phyloP scores from a whole-genome alignment of 495 filamentous ascomycete species.

The Polyplosphaeria fusca region DNA sequence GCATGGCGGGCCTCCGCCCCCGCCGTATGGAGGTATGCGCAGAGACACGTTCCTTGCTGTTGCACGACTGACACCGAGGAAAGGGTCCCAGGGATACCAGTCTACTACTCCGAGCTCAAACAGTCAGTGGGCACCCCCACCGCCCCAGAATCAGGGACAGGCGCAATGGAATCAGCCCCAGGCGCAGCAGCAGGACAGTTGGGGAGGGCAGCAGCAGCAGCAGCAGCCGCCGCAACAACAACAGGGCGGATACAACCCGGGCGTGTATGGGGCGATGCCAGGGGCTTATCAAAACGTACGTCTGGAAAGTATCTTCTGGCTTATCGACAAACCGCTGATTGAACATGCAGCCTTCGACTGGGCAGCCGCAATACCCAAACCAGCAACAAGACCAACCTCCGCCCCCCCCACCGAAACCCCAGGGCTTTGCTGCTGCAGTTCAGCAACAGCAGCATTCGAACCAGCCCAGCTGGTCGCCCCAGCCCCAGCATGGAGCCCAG shows the following conservation, averaged over 20 bases:
- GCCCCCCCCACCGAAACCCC: slow-evolving; percentile 30
- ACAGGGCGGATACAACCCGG: slow-evolving; percentile 28
- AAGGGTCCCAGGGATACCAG: slow-evolving; percentile 25
- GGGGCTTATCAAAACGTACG: slow-evolving; percentile 21
- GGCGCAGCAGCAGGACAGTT: slow-evolving; percentile 1
- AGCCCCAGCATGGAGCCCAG: slow-evolving; percentile 12
- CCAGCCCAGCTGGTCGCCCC: slow-evolving; percentile 16
- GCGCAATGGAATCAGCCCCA: slow-evolving; percentile 27
- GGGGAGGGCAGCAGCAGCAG: not conserved
- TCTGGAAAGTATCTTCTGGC: not conserved
- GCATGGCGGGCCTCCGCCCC: slow-evolving; percentile 14
- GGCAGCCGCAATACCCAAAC: not conserved
- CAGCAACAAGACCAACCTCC: slow-evolving; percentile 27
- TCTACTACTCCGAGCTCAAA: slow-evolving; percentile 14
- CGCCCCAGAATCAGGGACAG: slow-evolving; percentile 3
- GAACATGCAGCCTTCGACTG: not conserved
- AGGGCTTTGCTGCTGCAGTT: slow-evolving; percentile 15
- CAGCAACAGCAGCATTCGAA: slow-evolving; percentile 23
- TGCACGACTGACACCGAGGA: not conserved
- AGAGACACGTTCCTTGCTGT: not conserved
- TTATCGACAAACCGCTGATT: not conserved
- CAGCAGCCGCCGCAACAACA: slow-evolving; percentile 9
- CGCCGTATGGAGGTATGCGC: slow-evolving; percentile 31
- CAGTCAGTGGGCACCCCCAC: slow-evolving; percentile 27
- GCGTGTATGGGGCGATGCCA: slow-evolving; percentile 28